Base-by-base conservation (phyloP, 805 yeast species). In the Kregervanrija fluxuum region DNA sequence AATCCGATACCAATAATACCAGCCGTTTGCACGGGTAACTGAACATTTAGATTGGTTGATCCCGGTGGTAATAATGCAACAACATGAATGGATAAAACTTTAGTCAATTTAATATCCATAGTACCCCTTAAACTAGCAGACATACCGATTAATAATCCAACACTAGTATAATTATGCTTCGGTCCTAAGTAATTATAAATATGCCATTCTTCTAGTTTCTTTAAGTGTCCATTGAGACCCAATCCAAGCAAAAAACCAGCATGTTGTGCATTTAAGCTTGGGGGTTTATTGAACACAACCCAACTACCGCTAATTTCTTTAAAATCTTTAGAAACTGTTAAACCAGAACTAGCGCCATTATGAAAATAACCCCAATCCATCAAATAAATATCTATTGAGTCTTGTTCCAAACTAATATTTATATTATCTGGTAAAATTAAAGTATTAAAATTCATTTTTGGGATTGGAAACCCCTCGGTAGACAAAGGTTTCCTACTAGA, bases 211-310 rank as follows among this genome's bases (percentile, higher is more conserved):
- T 91, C 98, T 22, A 93, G 65, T 36, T 73, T 71, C 45, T 75
- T 79, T 54, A 93, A 65, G 59, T 90, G 96, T 0, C 98, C 98
- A 63, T 87, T 87, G 30, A 93, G 66, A 0, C 99, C 99, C 22
- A 93, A 68, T 0, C 97, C 99, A 14, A 88, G 65, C n/a, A 93
- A 64, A 53, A 93, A 89, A 0, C 99, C 99, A 16, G 96, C 97
- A 67, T 90, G 96, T 49, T 86, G 90, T 0, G 95, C 75, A 52
- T 78, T 80, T 31, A 85, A 60, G 4, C 67, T 72, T 1, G 74
- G 73, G 0, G 96, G 96, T 52, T 81, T 83, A 54, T 87, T 87
- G 59, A 85, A 88, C 1, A 84, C 83, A 33, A 91, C 85, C 98
- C 98, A 91, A 53, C 95, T 80, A 1, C 97, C 96, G 8, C 79